Percentiles rank a stretch among this genome's conserved stretches.
phyloP scores from a whole-genome alignment of 805 yeast species.

The Vanderwaltozyma tropicalis region DNA sequence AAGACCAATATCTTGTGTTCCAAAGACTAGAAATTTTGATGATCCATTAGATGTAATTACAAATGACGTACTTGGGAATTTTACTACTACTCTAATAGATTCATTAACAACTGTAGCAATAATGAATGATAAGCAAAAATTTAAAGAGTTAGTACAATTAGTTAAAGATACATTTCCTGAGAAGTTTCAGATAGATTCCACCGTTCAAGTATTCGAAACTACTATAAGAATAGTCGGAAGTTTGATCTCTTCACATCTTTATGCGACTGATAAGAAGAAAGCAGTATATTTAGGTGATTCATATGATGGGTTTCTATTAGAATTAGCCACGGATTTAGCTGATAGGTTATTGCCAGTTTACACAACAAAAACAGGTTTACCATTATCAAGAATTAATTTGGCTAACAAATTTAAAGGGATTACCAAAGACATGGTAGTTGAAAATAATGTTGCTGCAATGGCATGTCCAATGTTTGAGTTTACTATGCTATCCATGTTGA shows the following conservation, averaged over 20 bases:
- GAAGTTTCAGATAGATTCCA: conserved; percentile 49
- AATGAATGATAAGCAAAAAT: conserved; percentile 50
- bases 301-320: conserved; percentile 66
- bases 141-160: conserved; percentile 36
- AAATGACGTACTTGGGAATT: conserved; percentile 82
- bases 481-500: conserved; percentile 59
- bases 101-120: conserved; percentile 70
- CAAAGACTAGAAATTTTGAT: conserved; percentile 52
- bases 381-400: conserved; percentile 72
- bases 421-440: conserved; percentile 38
- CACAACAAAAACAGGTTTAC: conserved; percentile 52
- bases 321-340: conserved; percentile 68
- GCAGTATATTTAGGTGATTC: conserved; percentile 30
- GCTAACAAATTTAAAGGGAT: conserved; percentile 30
- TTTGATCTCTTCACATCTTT: conserved; percentile 65
- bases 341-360: conserved; percentile 60
- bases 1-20: conserved; percentile 59
- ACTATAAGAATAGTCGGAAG: conserved; percentile 80
- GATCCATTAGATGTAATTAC: conserved; percentile 45
- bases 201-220: conserved; percentile 81
- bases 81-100: conserved; percentile 69
- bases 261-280: conserved; percentile 40
- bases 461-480: conserved; percentile 76
- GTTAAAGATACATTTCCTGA: conserved; percentile 28
- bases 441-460: conserved; percentile 84